Percentiles rank a stretch among this genome's conserved stretches.
phyloP scores from a whole-genome alignment of 176 grass and related monocot genomes.

The Poa annua region DNA sequence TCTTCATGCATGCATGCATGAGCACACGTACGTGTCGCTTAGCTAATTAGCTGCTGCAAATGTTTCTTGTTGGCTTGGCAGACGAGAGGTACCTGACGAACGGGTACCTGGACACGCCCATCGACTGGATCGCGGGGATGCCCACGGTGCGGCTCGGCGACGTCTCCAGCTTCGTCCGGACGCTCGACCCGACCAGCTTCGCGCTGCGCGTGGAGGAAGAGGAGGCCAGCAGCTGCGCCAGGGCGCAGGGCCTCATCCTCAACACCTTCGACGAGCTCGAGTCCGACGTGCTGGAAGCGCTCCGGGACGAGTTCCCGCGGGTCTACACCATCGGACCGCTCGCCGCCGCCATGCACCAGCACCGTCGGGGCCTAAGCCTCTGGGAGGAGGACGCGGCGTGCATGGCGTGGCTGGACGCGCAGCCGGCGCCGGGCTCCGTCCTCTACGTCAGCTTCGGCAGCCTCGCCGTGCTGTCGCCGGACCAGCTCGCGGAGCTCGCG shows the following conservation, averaged over 20 bases:
- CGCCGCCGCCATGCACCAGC: constrained; percentile 34
- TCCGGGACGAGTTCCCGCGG: constrained; percentile 45
- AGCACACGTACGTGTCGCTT: background rate
- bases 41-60: no score
- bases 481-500: constrained; percentile 40
- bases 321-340: constrained; percentile 54
- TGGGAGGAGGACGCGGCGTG: constrained; percentile 61
- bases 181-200: constrained; percentile 54
- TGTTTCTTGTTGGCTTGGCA: constrained; percentile 29
- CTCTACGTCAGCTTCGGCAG: constrained; percentile 70
- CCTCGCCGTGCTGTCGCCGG: constrained; percentile 42
- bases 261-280: constrained; percentile 61
- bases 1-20: no score
- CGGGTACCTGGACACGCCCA: constrained; percentile 81
- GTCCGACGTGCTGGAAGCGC: constrained; percentile 46
- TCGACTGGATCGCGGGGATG: constrained; percentile 84
- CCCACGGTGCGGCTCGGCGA: constrained; percentile 63
- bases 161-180: constrained; percentile 83
- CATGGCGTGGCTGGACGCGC: constrained; percentile 58
- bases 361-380: no score
- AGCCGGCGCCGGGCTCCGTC: constrained; percentile 40
- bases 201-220: constrained; percentile 52
- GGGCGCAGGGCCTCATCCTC: constrained; percentile 57
- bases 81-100: constrained; percentile 70
- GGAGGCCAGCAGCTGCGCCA: constrained; percentile 57